A percentile compares a stretch with the other conserved stretches of the same genome.
phyloP scores from a whole-genome alignment of 31 red algal species.

The Pterothamnion heteromorphum region DNA sequence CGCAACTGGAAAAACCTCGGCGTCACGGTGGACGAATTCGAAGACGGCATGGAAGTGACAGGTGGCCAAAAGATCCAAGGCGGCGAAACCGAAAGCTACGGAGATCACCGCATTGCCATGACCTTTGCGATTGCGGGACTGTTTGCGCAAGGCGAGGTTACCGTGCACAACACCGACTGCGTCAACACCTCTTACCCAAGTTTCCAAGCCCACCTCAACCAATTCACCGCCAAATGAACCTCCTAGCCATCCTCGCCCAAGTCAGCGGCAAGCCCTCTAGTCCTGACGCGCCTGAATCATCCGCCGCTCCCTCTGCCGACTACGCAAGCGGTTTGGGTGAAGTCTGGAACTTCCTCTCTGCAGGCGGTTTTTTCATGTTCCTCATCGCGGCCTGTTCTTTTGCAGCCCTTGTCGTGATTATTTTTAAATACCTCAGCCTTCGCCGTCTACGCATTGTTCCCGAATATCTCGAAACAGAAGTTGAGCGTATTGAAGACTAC shows the following conservation, averaged over 20 bases:
- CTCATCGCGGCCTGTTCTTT: neutral
- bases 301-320: too few species aligned
- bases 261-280: too few species aligned
- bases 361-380: neutral
- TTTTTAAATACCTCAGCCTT: neutral
- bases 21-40: neutral
- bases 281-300: too few species aligned
- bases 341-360: neutral
- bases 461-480: neutral
- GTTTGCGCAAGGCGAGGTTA: neutral
- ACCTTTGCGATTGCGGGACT: neutral
- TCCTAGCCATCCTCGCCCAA: too few species aligned
- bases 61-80: neutral
- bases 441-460: neutral
- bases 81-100: neutral
- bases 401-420: neutral
- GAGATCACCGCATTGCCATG: conserved; percentile 14
- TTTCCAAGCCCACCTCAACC: too few species aligned
- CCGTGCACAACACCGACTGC: too few species aligned
- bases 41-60: neutral
- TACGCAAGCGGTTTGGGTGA: too few species aligned
- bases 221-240: too few species aligned
- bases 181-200: neutral
- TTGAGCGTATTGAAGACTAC: neutral
- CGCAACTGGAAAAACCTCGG: neutral